Base-by-base conservation (phyloP, 139 green algal species). In the Volvox africanus region DNA sequence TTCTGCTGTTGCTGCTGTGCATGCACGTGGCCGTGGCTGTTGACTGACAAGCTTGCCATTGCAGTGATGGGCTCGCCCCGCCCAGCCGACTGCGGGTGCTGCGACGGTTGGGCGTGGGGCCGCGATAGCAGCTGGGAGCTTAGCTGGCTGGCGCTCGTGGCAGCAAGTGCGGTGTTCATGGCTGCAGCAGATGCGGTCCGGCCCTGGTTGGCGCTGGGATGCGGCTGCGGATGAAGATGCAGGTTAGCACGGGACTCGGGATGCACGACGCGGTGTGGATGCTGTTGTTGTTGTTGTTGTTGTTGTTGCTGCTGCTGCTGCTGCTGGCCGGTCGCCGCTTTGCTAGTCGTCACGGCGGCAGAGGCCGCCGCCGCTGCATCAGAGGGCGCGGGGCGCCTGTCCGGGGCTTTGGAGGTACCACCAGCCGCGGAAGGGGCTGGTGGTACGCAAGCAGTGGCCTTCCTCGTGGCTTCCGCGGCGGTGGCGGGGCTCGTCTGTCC, bases 381-480 rank as follows among this genome's bases (percentile, higher is more conserved):
- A 28, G 33, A 71, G 37, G 88, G 33, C 26, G 61, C 55, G 36
- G 82, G 86, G 55, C 80, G 83, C 77, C 91, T 77, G 67, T 77
- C 30, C 0, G 55, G 67, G 20, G 65, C 76, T 22, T 37, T 62
- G 62, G 71, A n/a, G 28, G n/a, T 30, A 32, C 28, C 71, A 55
- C 44, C 44, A 55, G 44, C 44, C 9, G 44, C 9, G 44, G 44
- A 55, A 55, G 44, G 44, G 5, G 5, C 44, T 9, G n/a, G n/a
- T n/a, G n/a, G n/a, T n/a, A 55, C 44, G 44, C 44, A 5, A 55
- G 44, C 44, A 55, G 44, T 9, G 44, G 44, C 44, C 44, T 14
- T 55, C 44, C 44, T 55, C 9, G 44, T 9, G 44, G 44, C 44
- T 55, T 55, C 44, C 44, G 44, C 44, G 5, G 44, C 44, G 44